phyloP scores from a whole-genome alignment of 139 green algal genomes.

The Haematococcus sp. region DNA sequence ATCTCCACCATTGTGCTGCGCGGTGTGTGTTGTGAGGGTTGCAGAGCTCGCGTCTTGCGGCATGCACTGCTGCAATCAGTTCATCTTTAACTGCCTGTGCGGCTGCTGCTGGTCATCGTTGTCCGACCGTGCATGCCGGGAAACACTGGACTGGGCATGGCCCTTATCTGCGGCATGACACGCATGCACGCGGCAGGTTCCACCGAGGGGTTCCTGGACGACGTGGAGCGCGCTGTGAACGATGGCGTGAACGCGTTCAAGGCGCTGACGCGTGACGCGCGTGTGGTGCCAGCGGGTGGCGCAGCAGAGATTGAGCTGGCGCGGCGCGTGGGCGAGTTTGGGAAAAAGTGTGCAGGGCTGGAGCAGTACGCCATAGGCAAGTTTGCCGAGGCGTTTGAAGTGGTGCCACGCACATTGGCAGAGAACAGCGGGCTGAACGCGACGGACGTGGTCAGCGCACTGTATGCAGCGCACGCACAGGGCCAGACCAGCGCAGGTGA shows the following conservation, averaged over 20 bases:
- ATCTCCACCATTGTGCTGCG: conserved; percentile 91
- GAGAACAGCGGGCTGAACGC: conserved; percentile 83
- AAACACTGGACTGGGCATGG: too few species aligned
- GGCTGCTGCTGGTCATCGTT: background rate
- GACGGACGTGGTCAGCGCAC: conserved; percentile 65
- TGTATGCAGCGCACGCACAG: conserved; percentile 88
- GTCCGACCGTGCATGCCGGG: too few species aligned
- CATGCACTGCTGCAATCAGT: background rate
- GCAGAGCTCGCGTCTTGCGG: background rate
- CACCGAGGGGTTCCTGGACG: conserved; percentile 91
- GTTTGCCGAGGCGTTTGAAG: conserved; percentile 92
- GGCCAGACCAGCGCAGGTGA: conserved; percentile 18
- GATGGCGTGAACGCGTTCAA: conserved; percentile 97
- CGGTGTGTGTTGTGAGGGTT: conserved; percentile 27
- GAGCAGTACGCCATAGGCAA: conserved; percentile 95
- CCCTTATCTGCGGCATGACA: too few species aligned
- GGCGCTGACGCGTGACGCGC: conserved; percentile 76
- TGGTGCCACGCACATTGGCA: conserved; percentile 83
- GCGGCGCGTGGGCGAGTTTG: conserved; percentile 62
- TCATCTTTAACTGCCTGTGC: too few species aligned
- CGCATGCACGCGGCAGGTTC: too few species aligned
- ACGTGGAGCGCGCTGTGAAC: conserved; percentile 95
- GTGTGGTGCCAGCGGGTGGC: conserved; percentile 80
- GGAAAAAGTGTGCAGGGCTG: conserved; percentile 85
- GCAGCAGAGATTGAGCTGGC: conserved; percentile 90